Evolutionary conservation across 176 grass and related monocot species (phyloP).

Genomic region (Coix lacrymajobi): DNA sequence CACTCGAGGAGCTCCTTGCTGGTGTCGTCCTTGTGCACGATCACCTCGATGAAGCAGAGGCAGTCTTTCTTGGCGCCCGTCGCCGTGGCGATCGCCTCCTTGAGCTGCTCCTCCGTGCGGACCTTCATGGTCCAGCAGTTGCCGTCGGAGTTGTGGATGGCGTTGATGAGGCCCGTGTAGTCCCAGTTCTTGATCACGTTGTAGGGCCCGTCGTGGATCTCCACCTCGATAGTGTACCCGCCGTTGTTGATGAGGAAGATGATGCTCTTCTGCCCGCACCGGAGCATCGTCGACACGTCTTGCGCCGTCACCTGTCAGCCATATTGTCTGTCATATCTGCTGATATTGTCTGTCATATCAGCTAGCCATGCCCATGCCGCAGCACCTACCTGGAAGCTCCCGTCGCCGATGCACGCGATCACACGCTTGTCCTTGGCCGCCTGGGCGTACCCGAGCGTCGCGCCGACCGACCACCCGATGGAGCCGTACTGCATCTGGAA

Average conservation of each 20-base stretch:
- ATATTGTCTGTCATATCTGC: no score
- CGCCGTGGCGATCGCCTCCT: constrained; percentile 44
- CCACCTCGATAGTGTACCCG: constrained; percentile 67
- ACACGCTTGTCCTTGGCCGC: constrained; percentile 58
- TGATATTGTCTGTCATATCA: no score
- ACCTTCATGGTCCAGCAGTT: constrained; percentile 64
- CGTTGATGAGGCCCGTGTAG: constrained; percentile 53
- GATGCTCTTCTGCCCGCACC: constrained; percentile 50
- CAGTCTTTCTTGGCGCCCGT: constrained; percentile 49
- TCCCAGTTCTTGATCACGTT: constrained; percentile 81
- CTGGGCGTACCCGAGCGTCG: constrained; percentile 69
- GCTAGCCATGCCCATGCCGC: no score
- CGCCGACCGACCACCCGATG: constrained; percentile 67
- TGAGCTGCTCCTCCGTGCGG: constrained; percentile 46
- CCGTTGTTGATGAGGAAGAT: constrained; percentile 73
- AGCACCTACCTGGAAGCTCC: constrained; percentile 70
- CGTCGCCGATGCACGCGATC: constrained; percentile 64
- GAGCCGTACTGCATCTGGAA: constrained; percentile 81
- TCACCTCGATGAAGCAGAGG: constrained; percentile 69
- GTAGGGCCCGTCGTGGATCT: constrained; percentile 69
- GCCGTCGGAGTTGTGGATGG: constrained; percentile 53
- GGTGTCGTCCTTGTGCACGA: constrained; percentile 63
- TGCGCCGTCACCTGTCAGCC: constrained; percentile 64
- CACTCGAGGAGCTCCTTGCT: constrained; percentile 80
- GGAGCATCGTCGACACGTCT: constrained; percentile 66